Evolutionary conservation across 345 rosid species (phyloP).

Genomic region (Hibiscus trionum): DNA sequence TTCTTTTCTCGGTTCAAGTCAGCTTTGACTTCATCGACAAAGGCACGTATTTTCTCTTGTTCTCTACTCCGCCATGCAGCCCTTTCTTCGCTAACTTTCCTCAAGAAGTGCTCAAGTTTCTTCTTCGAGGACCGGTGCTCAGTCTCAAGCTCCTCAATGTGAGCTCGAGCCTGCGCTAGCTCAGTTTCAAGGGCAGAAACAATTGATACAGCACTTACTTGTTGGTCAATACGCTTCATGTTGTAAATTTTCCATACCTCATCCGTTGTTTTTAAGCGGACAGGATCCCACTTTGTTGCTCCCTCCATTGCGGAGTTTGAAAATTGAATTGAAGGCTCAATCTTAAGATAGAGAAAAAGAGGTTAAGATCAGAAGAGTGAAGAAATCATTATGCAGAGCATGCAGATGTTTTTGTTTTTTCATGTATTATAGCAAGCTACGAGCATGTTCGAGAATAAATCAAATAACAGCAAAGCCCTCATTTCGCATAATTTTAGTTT

Average conservation of each 20-base stretch:
- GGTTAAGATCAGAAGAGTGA: constrained; percentile 5
- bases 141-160: constrained; percentile 51
- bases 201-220: constrained; percentile 47
- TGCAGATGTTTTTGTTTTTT: neutral
- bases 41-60: constrained; percentile 62
- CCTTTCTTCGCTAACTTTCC: constrained; percentile 66
- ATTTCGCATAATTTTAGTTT: neutral
- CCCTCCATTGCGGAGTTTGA: constrained; percentile 60
- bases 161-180: constrained; percentile 42
- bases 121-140: constrained; percentile 55
- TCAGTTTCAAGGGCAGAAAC: constrained; percentile 54
- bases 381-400: neutral
- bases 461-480: neutral
- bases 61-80: constrained; percentile 65
- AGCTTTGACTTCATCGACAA: constrained; percentile 46
- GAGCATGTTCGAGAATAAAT: neutral
- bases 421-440: neutral
- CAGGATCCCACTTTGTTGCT: constrained; percentile 67
- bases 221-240: constrained; percentile 44
- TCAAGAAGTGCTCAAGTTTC: constrained; percentile 66
- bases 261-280: constrained; percentile 33
- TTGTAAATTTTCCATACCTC: constrained; percentile 37
- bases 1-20: constrained; percentile 58
- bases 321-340: constrained; percentile 48
- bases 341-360: constrained; percentile 24